These are phyloP conservation scores for Harringtonia aguacate DNA, from an alignment of 2,329 filamentous ascomycete species.

Conservation along the genomic window DNA sequence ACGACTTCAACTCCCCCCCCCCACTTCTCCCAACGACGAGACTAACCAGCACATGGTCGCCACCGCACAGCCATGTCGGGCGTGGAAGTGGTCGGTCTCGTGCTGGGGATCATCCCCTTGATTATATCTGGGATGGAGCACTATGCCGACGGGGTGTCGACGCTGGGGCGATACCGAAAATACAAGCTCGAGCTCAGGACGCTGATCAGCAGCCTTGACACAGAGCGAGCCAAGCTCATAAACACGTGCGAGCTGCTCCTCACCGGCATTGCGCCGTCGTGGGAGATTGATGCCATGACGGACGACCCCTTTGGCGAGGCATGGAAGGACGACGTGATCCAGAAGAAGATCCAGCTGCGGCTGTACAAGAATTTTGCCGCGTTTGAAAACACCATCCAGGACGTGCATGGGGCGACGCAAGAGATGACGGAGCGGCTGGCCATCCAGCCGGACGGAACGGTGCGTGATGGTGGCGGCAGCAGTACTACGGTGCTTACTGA, in stretches of 20 bases:
- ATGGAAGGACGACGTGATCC: conserved; percentile 14
- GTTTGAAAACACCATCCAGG: conserved; percentile 15
- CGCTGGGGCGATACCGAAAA: no score
- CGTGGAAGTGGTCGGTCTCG: no score
- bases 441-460: not conserved
- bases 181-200: no score
- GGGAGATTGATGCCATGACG: conserved; percentile 19
- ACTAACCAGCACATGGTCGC: no score
- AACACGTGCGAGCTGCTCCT: conserved; percentile 22
- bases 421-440: conserved; percentile 10
- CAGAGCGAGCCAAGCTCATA: conserved; percentile 16
- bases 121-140: no score
- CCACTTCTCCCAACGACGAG: no score
- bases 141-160: no score
- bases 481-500: not conserved
- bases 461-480: not conserved
- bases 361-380: conserved; percentile 13
- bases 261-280: conserved; percentile 12
- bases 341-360: conserved; percentile 13
- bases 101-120: no score
- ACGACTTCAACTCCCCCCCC: no score
- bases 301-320: conserved; percentile 16
- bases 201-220: conserved; percentile 14
- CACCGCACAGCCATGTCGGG: no score
- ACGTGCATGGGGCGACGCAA: conserved; percentile 14